A percentile compares a stretch with the other conserved stretches of the same genome.
phyloP scores from a whole-genome alignment of 495 filamentous ascomycete genomes.

The Neurospora intermedia region DNA sequence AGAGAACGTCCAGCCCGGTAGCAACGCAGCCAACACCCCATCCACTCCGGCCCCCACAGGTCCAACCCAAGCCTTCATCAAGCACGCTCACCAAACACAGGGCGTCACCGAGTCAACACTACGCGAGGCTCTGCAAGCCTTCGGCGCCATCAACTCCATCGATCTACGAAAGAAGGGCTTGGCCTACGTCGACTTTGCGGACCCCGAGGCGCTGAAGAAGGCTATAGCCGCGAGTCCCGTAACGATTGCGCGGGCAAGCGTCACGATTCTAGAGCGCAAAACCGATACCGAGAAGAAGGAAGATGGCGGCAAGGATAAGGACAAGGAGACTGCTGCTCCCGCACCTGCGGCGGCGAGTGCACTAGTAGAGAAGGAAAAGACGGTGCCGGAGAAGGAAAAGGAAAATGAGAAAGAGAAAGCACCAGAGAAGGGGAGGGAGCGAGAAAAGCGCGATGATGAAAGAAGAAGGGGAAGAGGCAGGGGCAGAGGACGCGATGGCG shows the following conservation, averaged over 20 bases:
- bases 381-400: constrained; percentile 1
- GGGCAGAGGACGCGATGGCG: constrained; percentile 10
- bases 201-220: constrained; percentile 56
- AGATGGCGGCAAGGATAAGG: constrained; percentile 2
- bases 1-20: constrained; percentile 4
- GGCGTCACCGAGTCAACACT: constrained; percentile 76
- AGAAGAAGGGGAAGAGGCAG: constrained; percentile 13
- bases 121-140: constrained; percentile 56
- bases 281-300: constrained; percentile 31
- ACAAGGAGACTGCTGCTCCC: neutral
- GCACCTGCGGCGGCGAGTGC: neutral
- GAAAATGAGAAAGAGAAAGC: constrained; percentile 4
- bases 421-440: constrained; percentile 5
- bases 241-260: constrained; percentile 68
- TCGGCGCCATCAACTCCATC: constrained; percentile 61
- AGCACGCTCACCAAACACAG: constrained; percentile 85
- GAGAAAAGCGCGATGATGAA: constrained; percentile 2
- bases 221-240: constrained; percentile 76
- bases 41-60: constrained; percentile 33
- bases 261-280: constrained; percentile 78
- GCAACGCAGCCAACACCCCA: constrained; percentile 16
- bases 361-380: neutral
- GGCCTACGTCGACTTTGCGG: constrained; percentile 77
- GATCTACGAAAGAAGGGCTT: constrained; percentile 91
- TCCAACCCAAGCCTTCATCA: constrained; percentile 77